These are phyloP conservation scores for Naganishia onofrii DNA, from an alignment of 768 basidiomycete species.

Conservation along the genomic window DNA sequence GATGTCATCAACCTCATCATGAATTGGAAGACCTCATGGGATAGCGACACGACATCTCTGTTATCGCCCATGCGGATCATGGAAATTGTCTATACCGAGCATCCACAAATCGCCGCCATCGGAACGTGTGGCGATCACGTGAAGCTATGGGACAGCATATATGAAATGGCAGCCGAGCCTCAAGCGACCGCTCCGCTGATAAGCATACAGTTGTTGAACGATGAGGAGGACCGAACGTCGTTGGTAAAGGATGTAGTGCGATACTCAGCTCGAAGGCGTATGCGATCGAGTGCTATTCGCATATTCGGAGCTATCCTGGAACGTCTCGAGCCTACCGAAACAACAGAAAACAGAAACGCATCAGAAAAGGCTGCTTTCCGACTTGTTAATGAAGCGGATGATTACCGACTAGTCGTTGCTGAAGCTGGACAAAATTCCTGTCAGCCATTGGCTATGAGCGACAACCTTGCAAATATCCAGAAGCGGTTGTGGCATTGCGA, in stretches of 20 bases:
- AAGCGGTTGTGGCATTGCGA: slow-evolving; percentile 3
- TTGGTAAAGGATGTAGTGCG: slow-evolving; percentile 7
- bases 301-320: slow-evolving; percentile 13
- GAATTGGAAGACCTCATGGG: slow-evolving; percentile 3
- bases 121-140: background rate
- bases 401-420: slow-evolving; percentile 9
- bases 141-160: slow-evolving; percentile 14
- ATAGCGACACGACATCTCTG: slow-evolving; percentile 1
- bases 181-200: slow-evolving; percentile 20
- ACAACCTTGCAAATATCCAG: background rate
- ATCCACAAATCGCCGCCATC: slow-evolving; percentile 7
- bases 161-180: slow-evolving; percentile 4
- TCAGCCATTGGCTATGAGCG: slow-evolving; percentile 22
- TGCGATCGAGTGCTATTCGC: slow-evolving; percentile 7
- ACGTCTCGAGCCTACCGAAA: background rate
- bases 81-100: slow-evolving; percentile 6
- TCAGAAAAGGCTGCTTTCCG: slow-evolving; percentile 17
- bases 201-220: background rate
- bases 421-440: slow-evolving; percentile 23
- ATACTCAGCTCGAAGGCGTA: slow-evolving; percentile 13
- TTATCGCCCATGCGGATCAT: slow-evolving; percentile 2
- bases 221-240: slow-evolving; percentile 6
- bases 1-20: slow-evolving; percentile 9
- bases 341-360: background rate
- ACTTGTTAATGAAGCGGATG: background rate